Evolutionary conservation across 2,329 filamentous ascomycete species (phyloP).

Genomic region (Dothistroma pini): DNA sequence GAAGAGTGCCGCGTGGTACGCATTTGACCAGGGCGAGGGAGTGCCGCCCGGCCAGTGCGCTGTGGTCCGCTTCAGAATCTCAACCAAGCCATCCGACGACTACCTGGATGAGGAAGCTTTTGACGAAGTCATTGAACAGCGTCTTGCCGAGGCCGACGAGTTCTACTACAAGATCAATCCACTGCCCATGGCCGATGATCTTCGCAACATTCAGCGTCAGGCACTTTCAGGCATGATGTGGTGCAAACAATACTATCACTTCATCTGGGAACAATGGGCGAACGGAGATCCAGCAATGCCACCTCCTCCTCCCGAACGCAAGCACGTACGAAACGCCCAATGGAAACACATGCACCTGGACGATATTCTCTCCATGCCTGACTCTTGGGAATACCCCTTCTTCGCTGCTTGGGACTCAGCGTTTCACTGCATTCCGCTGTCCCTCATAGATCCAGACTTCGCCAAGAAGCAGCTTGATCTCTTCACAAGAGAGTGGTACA

Average conservation of each 20-base stretch:
- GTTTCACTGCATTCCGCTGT: conserved; percentile 91
- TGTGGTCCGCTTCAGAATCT: conserved; percentile 87
- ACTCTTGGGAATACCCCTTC: conserved; percentile 98
- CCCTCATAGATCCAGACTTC: conserved; percentile 97
- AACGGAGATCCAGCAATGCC: conserved; percentile 88
- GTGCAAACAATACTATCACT: conserved; percentile 96
- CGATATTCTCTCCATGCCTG: conserved; percentile 94
- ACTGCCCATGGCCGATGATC: conserved; percentile 86
- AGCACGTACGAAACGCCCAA: conserved; percentile 75
- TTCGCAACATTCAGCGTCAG: conserved; percentile 92
- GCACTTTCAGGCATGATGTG: conserved; percentile 97
- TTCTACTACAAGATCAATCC: conserved; percentile 94
- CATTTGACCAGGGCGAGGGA: conserved; percentile 84
- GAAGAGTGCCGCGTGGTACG: conserved; percentile 87
- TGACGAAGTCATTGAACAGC: conserved; percentile 82
- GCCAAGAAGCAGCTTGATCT: conserved; percentile 97
- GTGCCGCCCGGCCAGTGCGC: conserved; percentile 89
- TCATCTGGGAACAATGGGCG: conserved; percentile 97
- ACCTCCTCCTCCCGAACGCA: conserved; percentile 75
- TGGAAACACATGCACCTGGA: conserved; percentile 97
- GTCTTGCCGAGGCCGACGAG: conserved; percentile 86
- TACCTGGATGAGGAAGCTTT: conserved; percentile 92
- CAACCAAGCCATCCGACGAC: conserved; percentile 62
- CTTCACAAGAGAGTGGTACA: conserved; percentile 97
- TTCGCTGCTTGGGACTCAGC: conserved; percentile 97